Evolutionary conservation across 352 stramenopile species (phyloP), one percentile per base, ranked within the genome.

Genomic region (Phytophthora syringae): DNA sequence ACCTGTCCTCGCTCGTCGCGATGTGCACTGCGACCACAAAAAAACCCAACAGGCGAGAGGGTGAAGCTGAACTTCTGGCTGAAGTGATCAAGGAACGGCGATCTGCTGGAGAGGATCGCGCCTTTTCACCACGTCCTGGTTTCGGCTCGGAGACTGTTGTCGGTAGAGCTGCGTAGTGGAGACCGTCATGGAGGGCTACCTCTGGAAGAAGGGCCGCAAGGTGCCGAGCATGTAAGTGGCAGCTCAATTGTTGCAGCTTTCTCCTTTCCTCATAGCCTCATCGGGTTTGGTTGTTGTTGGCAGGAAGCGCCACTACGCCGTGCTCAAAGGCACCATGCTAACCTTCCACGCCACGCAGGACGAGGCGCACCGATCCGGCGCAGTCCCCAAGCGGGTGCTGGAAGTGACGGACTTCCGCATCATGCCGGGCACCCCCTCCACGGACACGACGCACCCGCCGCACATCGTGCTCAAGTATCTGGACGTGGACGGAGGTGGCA

Each of bases 241-340:
- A n/a, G 12, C 3, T n/a, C 32, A 37, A 34, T 34, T 11, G 24
- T 21, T 53, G 24, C n/a, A n/a, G n/a, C 11, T 42, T 13, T 13
- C 3, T 3, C 1, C 36, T 21, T 13, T 20, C 16, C 3, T 42
- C 12, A 15, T 20, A 39, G 34, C 18, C 15, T 21, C 16, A 43
- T n/a, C n/a, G n/a, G n/a, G n/a, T 21, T 11, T 21, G 15, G 15
- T 43, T 21, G 36, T 43, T 5, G 7, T 2, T 28, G 7, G 50
- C 52, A 93, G 85, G 82, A 82, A 89, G 47, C 80, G 82, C 9
- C 71, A 83, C 56, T 94, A 84, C 52, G 89, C 79, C 49, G 86
- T 92, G 30, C 77, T 92, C 3, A 89, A 94, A 55, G 84, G 84
- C 52, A 91, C 82, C 1, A 92, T 94, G 86, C 73, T 94, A 24